phyloP scores from a whole-genome alignment of 2,329 filamentous ascomycete genomes.

The Aspergillus pseudonomiae region DNA sequence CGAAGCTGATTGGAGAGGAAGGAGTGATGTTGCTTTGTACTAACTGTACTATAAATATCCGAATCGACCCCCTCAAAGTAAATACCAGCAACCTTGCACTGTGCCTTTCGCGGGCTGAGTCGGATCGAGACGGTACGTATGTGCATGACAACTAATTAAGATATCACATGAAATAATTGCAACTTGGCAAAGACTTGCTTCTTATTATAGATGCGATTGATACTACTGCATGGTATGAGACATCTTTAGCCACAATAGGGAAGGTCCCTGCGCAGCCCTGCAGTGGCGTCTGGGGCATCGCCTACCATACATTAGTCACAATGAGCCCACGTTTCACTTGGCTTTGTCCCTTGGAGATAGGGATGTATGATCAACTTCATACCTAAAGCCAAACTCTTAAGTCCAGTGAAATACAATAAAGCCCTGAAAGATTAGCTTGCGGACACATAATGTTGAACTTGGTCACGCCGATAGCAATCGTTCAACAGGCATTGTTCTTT shows the following conservation, averaged over 20 bases:
- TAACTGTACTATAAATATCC: neutral
- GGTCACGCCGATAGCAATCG: neutral
- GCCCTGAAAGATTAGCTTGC: neutral
- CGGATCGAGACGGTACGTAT: neutral
- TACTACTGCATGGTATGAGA: neutral
- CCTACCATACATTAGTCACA: neutral
- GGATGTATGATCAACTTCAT: neutral
- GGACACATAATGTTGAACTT: neutral
- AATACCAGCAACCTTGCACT: too few relatives aligned
- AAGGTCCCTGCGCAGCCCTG: neutral
- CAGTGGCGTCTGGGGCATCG: conserved; percentile 8
- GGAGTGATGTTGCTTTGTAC: neutral
- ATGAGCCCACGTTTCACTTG: neutral
- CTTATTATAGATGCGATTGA: neutral
- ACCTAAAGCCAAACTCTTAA: neutral
- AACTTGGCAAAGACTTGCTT: neutral
- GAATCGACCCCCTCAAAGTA: too few relatives aligned
- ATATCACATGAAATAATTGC: neutral
- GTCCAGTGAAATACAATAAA: neutral
- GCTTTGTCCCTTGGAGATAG: neutral
- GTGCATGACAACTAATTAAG: neutral
- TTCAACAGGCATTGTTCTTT: neutral
- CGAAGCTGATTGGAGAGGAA: neutral
- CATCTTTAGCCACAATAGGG: neutral
- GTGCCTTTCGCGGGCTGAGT: neutral